phyloP scores from a whole-genome alignment of 2,329 filamentous ascomycete species.

The Chrysosporium keratinophilum region DNA sequence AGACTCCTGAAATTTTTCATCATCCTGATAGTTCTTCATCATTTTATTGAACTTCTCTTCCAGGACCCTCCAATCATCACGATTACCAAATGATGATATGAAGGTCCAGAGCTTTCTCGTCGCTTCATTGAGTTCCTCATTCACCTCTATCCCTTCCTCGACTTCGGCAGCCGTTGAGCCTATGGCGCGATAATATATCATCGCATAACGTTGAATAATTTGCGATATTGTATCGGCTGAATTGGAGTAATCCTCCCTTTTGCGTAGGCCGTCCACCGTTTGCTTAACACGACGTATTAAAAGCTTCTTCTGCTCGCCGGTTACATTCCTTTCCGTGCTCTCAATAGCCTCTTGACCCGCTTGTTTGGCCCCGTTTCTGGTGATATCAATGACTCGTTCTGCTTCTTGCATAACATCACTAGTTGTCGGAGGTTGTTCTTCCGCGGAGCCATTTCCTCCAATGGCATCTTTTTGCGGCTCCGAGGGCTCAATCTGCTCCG shows the following conservation, averaged over 20 bases:
- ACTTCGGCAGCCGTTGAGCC: conserved; percentile 56
- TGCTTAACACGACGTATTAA: conserved; percentile 66
- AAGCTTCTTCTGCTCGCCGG: conserved; percentile 60
- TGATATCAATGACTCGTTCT: conserved; percentile 40
- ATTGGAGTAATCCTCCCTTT: conserved; percentile 70
- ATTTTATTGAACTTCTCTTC: conserved; percentile 59
- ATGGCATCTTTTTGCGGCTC: conserved; percentile 47
- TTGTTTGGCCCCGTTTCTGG: conserved; percentile 28
- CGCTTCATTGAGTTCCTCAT: conserved; percentile 63
- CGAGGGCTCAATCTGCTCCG: conserved; percentile 61
- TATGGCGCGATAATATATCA: conserved; percentile 63
- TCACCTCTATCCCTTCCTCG: conserved; percentile 61
- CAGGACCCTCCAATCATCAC: conserved; percentile 63
- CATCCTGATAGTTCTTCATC: conserved; percentile 52
- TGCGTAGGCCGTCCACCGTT: conserved; percentile 61
- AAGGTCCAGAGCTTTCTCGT: conserved; percentile 72
- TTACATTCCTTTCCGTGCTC: conserved; percentile 64
- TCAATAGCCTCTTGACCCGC: conserved; percentile 49
- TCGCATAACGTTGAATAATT: conserved; percentile 67
- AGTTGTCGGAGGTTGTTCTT: conserved; percentile 43
- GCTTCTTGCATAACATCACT: conserved; percentile 54
- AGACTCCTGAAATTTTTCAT: conserved; percentile 68
- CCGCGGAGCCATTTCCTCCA: conserved; percentile 35
- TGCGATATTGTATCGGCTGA: conserved; percentile 70
- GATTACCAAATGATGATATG: conserved; percentile 67